Evolutionary conservation across 345 rosid species (phyloP).

Genomic region (Sonneratia caseolaris): DNA sequence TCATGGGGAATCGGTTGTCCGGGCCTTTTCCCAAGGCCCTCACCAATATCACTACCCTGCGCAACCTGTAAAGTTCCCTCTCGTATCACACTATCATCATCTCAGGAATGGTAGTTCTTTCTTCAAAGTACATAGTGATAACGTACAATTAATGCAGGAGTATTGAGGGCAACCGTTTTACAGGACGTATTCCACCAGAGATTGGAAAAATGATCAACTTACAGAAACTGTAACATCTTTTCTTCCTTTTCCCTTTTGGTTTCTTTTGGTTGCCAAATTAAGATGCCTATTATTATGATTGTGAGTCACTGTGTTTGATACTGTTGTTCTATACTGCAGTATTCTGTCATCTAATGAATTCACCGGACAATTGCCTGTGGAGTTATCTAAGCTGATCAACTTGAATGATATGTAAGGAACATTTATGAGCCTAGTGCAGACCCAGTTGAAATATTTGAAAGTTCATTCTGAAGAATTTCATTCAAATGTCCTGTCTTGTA

Average conservation of each 20-base stretch:
- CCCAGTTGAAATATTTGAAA: neutral
- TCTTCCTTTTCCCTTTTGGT: neutral
- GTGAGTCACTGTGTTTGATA: neutral
- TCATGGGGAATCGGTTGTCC: constrained; percentile 80
- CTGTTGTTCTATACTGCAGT: constrained; percentile 21
- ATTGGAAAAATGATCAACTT: constrained; percentile 48
- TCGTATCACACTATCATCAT: neutral
- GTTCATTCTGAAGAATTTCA: neutral
- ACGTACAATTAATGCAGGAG: constrained; percentile 35
- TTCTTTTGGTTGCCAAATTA: neutral
- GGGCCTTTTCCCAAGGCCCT: constrained; percentile 75
- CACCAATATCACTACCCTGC: constrained; percentile 48
- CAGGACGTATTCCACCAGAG: constrained; percentile 65
- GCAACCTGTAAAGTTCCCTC: constrained; percentile 44
- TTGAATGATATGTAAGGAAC: constrained; percentile 66
- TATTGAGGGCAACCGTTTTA: constrained; percentile 69
- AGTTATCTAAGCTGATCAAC: constrained; percentile 47
- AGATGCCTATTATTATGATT: constrained; percentile 3
- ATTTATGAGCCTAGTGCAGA: neutral
- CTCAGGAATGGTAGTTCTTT: neutral
- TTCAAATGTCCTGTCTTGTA: constrained; percentile 5
- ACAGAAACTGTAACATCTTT: constrained; percentile 48
- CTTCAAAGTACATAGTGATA: neutral
- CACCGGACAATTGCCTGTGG: constrained; percentile 48
- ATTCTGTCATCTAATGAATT: constrained; percentile 59